phyloP scores from a whole-genome alignment of 2,329 filamentous ascomycete species.

The Mycosphaerella sp. region DNA sequence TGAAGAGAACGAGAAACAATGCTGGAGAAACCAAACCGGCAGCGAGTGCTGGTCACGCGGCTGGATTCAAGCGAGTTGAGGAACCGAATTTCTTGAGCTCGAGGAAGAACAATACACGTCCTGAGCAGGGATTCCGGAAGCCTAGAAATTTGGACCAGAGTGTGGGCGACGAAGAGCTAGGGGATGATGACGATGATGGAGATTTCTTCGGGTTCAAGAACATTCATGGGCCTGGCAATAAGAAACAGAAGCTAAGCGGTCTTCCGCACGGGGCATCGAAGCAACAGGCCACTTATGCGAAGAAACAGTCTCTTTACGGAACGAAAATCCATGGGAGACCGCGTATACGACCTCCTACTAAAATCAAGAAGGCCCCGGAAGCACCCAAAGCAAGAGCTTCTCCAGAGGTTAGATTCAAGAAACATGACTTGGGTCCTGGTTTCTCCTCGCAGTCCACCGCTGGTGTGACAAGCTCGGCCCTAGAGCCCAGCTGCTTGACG shows the following conservation, averaged over 20 bases:
- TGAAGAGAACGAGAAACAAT: not conserved
- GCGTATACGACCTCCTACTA: not conserved
- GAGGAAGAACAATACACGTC: not conserved
- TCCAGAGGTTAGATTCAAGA: not conserved
- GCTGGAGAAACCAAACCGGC: not conserved
- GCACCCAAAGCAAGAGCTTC: not conserved
- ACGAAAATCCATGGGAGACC: not conserved
- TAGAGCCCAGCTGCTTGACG: not conserved
- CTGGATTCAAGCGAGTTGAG: not conserved
- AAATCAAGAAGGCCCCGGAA: not conserved
- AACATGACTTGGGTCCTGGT: not conserved
- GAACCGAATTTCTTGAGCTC: not conserved
- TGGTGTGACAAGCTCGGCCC: not conserved
- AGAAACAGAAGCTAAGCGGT: not conserved
- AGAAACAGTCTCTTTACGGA: not conserved
- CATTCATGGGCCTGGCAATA: not conserved
- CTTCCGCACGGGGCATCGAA: slow-evolving; percentile 1
- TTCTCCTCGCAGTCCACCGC: not conserved
- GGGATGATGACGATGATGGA: not conserved
- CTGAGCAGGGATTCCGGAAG: not conserved
- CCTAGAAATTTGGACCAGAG: not conserved
- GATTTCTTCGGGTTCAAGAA: not conserved
- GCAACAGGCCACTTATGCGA: not conserved
- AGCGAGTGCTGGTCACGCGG: not conserved
- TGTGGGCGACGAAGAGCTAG: slow-evolving; percentile 1